Percentiles rank a stretch among this genome's conserved stretches.
These are phyloP conservation scores for Saccharomyces jurei DNA, from an alignment of 805 yeast genomes.

Conservation along the genomic window DNA sequence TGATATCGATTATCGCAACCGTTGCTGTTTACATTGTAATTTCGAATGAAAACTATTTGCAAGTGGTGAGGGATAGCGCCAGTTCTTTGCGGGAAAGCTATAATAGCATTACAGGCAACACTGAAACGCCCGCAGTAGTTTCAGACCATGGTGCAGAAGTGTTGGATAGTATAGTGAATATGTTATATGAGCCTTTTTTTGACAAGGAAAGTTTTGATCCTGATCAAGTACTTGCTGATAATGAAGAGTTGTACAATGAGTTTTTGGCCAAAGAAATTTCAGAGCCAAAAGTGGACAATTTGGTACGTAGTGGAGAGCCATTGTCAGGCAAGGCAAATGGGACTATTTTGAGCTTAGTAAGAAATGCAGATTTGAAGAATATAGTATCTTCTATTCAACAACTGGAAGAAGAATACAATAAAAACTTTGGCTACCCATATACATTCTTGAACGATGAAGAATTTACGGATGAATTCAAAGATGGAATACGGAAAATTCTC, in stretches of 20 bases:
- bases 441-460: slow-evolving; percentile 68
- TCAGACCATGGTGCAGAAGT: background rate
- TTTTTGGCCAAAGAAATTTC: slow-evolving; percentile 32
- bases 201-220: slow-evolving; percentile 1
- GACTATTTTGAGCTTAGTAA: slow-evolving; percentile 63
- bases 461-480: slow-evolving; percentile 51
- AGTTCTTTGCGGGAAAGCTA: background rate
- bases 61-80: background rate
- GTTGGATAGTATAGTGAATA: slow-evolving; percentile 5
- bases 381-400: slow-evolving; percentile 47
- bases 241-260: slow-evolving; percentile 33
- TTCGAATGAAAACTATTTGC: background rate
- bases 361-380: slow-evolving; percentile 50
- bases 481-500: slow-evolving; percentile 34
- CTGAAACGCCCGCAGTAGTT: background rate
- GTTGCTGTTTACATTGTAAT: background rate
- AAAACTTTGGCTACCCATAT: slow-evolving; percentile 70
- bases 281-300: slow-evolving; percentile 41
- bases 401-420: slow-evolving; percentile 59
- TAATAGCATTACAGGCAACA: background rate
- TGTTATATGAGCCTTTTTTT: slow-evolving; percentile 19
- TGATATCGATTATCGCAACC: background rate
- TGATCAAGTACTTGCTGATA: slow-evolving; percentile 19
- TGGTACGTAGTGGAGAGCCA: slow-evolving; percentile 25
- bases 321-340: slow-evolving; percentile 52